Percentiles rank a stretch among this genome's conserved stretches.
These are phyloP conservation scores for Apiospora malaysiana DNA, from an alignment of 2,329 filamentous ascomycete genomes.

Conservation along the genomic window DNA sequence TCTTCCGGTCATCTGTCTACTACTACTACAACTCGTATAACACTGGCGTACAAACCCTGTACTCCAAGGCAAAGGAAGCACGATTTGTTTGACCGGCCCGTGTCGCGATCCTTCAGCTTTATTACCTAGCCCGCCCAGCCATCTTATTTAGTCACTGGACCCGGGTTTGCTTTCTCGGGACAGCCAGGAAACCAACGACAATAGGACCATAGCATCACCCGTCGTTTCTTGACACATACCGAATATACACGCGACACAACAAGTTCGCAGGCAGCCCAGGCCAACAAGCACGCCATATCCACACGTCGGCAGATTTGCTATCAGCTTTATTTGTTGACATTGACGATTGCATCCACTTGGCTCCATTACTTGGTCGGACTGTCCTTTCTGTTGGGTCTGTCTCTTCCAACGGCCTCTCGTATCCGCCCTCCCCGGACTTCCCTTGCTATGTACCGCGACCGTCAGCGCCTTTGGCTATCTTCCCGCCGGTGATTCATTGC, in stretches of 20 bases:
- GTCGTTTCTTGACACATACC: conserved; percentile 8
- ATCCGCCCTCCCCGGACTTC: conserved; percentile 12
- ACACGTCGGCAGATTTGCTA: not conserved
- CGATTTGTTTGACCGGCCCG: conserved; percentile 8
- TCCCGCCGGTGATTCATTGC: not conserved
- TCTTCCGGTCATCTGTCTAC: not conserved
- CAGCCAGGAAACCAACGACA: not conserved
- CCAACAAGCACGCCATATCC: conserved; percentile 9
- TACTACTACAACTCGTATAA: not conserved
- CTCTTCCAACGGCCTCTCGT: conserved; percentile 13
- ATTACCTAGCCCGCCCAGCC: conserved; percentile 1
- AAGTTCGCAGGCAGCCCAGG: no score
- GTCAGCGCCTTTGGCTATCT: not conserved
- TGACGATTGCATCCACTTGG: conserved; percentile 18
- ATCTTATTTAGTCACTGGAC: not conserved
- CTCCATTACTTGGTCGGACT: conserved; percentile 2
- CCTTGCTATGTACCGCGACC: conserved; percentile 8
- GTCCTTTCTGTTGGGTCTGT: not conserved
- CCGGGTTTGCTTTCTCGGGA: conserved; percentile 11
- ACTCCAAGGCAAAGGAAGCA: conserved; percentile 6
- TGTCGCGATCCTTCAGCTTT: conserved; percentile 4
- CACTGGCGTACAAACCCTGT: not conserved
- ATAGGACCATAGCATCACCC: not conserved
- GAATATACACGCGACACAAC: not conserved
- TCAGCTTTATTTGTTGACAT: conserved; percentile 10